Conservation (phyloP, 768 basidiomycete genomes). For the Cystobasidiopsis lactophilus region DNA sequence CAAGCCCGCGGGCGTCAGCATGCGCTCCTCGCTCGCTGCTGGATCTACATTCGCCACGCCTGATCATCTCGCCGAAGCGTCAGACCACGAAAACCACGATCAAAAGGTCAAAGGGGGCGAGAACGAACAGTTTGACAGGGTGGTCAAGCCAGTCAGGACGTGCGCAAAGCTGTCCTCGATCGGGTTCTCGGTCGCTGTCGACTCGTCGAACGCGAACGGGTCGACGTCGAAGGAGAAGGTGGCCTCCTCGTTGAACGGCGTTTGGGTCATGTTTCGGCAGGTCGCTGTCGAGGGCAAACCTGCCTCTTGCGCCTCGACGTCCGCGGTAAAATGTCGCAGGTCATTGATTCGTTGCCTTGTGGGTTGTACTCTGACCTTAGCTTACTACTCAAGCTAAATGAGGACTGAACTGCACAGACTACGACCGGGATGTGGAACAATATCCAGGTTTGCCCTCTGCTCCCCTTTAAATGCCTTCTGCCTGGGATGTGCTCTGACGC, state of each 20-base stretch:
- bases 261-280: background rate
- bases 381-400: background rate
- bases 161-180: background rate
- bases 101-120: no score
- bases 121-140: no score
- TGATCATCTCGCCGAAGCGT: no score
- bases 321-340: background rate
- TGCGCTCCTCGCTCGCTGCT: no score
- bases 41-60: no score
- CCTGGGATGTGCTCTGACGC: background rate
- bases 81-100: no score
- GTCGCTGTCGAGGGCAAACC: background rate
- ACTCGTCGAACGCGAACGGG: background rate
- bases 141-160: no score
- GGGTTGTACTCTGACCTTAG: background rate
- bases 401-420: background rate
- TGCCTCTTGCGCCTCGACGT: background rate
- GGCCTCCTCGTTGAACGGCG: background rate
- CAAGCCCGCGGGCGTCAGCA: no score
- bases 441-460: background rate
- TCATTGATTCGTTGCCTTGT: background rate
- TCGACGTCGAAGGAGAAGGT: background rate
- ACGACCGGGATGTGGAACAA: background rate
- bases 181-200: background rate
- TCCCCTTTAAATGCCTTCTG: background rate